Percentiles rank a stretch among this genome's conserved stretches.
Evolutionary conservation across 2,329 filamentous ascomycete species (phyloP).

Genomic region (Zarea fungicola): DNA sequence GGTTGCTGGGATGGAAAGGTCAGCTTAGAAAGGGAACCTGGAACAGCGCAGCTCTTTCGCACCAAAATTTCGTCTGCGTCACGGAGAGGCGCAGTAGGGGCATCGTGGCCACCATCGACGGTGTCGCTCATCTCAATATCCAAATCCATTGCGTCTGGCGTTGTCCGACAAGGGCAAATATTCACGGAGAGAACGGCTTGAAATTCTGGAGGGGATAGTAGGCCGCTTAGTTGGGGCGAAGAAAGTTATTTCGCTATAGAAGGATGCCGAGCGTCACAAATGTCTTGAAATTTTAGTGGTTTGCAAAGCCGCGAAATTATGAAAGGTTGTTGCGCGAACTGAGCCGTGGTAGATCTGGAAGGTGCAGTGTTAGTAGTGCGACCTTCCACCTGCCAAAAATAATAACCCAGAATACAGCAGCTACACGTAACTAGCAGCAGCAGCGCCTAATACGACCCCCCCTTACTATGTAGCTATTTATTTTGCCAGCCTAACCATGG

Average conservation of each 20-base stretch:
- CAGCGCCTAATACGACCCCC: no score
- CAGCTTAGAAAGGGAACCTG: neutral
- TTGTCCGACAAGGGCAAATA: neutral
- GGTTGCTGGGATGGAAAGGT: constrained; percentile 24
- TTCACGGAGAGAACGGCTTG: neutral
- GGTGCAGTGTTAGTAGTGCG: no score
- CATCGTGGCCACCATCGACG: constrained; percentile 30
- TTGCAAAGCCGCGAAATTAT: neutral
- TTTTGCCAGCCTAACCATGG: no score
- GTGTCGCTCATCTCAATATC: constrained; percentile 69
- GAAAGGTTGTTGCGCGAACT: neutral
- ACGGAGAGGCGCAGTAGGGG: constrained; percentile 22
- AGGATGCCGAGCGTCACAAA: neutral
- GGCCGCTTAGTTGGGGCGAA: no score
- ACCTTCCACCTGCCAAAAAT: no score
- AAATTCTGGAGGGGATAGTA: neutral
- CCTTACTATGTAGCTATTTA: no score
- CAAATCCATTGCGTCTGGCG: constrained; percentile 53
- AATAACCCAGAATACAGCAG: no score
- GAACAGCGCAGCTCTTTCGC: constrained; percentile 14
- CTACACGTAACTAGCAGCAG: no score
- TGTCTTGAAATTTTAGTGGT: neutral
- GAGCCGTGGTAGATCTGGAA: neutral
- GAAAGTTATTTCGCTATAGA: no score
- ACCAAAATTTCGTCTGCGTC: constrained; percentile 34